Percentiles rank a stretch among this genome's conserved stretches.
Evolutionary conservation across 352 stramenopile species (phyloP).

Genomic region (Pythium periplocum): DNA sequence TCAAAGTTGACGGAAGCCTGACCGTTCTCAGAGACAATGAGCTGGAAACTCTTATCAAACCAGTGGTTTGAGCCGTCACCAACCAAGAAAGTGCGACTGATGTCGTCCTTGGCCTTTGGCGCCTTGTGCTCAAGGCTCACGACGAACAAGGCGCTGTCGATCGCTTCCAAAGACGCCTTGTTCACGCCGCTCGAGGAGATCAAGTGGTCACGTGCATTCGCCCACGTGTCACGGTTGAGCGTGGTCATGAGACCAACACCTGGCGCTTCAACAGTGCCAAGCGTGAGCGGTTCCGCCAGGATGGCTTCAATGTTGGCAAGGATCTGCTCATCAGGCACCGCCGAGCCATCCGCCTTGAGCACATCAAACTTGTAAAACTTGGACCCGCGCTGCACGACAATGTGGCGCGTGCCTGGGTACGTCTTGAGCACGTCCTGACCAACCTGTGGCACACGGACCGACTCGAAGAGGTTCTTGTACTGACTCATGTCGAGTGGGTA

Average conservation of each 20-base stretch:
- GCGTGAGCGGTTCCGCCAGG: slow-evolving; percentile 48
- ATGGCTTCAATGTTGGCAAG: slow-evolving; percentile 84
- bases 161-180: slow-evolving; percentile 63
- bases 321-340: slow-evolving; percentile 71
- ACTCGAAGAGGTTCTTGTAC: slow-evolving; percentile 88
- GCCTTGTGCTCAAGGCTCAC: slow-evolving; percentile 71
- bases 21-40: slow-evolving; percentile 81
- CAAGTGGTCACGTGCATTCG: slow-evolving; percentile 52
- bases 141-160: slow-evolving; percentile 86
- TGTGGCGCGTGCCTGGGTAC: slow-evolving; percentile 53
- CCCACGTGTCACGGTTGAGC: slow-evolving; percentile 81
- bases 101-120: slow-evolving; percentile 43
- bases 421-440: slow-evolving; percentile 73
- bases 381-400: slow-evolving; percentile 82
- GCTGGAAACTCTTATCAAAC: slow-evolving; percentile 92
- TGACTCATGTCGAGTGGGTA: slow-evolving; percentile 92
- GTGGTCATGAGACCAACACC: slow-evolving; percentile 79
- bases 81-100: slow-evolving; percentile 76
- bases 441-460: slow-evolving; percentile 56
- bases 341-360: slow-evolving; percentile 49
- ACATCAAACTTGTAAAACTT: slow-evolving; percentile 88
- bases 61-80: slow-evolving; percentile 86
- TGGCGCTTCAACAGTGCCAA: slow-evolving; percentile 26
- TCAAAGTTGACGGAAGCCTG: slow-evolving; percentile 87
- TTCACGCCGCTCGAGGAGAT: slow-evolving; percentile 48